A percentile compares a stretch with the other conserved stretches of the same genome.
Conservation (phyloP, 495 filamentous ascomycete species). For the Annulohypoxylon stygium region DNA sequence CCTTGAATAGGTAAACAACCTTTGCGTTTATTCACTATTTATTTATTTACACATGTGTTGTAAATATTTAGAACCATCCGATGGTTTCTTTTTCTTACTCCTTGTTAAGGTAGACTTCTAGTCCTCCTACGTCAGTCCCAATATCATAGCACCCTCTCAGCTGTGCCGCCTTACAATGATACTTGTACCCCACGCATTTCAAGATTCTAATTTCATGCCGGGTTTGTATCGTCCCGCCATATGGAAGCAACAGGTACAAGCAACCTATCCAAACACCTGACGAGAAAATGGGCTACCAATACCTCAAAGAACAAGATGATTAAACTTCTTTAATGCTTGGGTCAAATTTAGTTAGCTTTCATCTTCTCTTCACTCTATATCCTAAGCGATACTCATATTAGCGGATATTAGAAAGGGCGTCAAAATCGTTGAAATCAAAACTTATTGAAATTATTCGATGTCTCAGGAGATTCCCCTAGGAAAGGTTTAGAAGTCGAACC, state of each 20-base stretch:
- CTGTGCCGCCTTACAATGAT: constrained; percentile 1
- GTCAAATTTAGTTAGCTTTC: not conserved
- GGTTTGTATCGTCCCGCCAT: constrained; percentile 23
- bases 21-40: not conserved
- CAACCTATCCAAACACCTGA: constrained; percentile 17
- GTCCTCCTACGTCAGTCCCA: constrained; percentile 40
- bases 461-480: constrained; percentile 34
- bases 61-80: constrained; percentile 1
- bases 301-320: constrained; percentile 22
- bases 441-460: constrained; percentile 35
- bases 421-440: not conserved
- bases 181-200: constrained; percentile 36
- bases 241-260: not conserved
- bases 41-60: constrained; percentile 2
- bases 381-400: not conserved
- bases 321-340: not conserved
- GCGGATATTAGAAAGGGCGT: constrained; percentile 18
- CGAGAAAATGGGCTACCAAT: constrained; percentile 11
- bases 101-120: constrained; percentile 10
- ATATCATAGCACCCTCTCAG: constrained; percentile 19
- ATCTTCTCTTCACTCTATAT: not conserved
- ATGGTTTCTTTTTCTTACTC: constrained; percentile 10
- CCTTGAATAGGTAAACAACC: constrained; percentile 15
- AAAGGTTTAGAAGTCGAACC: constrained; percentile 27
- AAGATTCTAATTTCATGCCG: constrained; percentile 23